These are phyloP conservation scores for Pythium myriotylum DNA, from an alignment of 352 stramenopile species.

Conservation along the genomic window DNA sequence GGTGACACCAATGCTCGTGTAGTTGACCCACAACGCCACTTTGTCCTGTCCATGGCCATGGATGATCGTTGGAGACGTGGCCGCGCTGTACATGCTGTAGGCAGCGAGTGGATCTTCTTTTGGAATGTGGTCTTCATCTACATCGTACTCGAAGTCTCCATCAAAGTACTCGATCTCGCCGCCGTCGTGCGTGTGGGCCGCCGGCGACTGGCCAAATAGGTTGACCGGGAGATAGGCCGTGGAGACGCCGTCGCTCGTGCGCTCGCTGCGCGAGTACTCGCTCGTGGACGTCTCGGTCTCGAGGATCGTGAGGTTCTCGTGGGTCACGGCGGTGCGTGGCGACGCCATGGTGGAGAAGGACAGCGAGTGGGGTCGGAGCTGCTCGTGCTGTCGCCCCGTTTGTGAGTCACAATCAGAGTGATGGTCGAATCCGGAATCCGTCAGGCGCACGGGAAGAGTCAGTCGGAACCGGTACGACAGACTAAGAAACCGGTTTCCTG, in stretches of 20 bases:
- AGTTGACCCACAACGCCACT: slow-evolving; percentile 57
- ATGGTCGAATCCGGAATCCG: no score
- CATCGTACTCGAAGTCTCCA: slow-evolving; percentile 20
- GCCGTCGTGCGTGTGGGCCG: slow-evolving; percentile 10
- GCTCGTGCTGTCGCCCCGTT: not conserved
- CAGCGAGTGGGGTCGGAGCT: not conserved
- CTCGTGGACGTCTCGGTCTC: slow-evolving; percentile 34
- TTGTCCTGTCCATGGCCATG: slow-evolving; percentile 38
- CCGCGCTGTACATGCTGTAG: not conserved
- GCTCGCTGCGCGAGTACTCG: slow-evolving; percentile 20
- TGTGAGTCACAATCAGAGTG: no score
- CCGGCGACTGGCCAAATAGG: slow-evolving; percentile 19
- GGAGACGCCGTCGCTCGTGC: slow-evolving; percentile 26
- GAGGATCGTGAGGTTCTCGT: slow-evolving; percentile 35
- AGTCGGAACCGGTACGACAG: no score
- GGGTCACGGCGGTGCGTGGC: not conserved
- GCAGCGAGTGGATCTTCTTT: slow-evolving; percentile 22
- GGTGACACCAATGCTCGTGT: slow-evolving; percentile 47
- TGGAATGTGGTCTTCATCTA: slow-evolving; percentile 26
- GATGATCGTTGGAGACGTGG: slow-evolving; percentile 18
- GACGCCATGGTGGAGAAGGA: slow-evolving; percentile 8
- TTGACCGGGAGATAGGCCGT: slow-evolving; percentile 29
- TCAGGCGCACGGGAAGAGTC: no score
- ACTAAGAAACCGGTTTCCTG: no score
- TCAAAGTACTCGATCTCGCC: slow-evolving; percentile 9